Conservation (phyloP, 345 rosid genomes). For the Psidium guajava region DNA sequence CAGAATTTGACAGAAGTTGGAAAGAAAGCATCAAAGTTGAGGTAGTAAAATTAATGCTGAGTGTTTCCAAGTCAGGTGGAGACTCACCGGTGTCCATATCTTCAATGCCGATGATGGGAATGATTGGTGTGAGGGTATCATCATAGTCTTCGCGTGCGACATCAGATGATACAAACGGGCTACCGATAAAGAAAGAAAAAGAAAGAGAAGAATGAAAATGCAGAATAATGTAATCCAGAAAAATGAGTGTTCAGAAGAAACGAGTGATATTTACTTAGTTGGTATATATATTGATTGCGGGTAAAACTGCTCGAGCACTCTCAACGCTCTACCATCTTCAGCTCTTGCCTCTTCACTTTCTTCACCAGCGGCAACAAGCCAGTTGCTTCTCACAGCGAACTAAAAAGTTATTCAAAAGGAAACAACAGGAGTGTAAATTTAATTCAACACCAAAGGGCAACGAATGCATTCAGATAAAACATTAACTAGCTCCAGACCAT, state of each 20-base stretch:
- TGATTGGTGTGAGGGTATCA: conserved; percentile 34
- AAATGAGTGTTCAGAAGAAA: neutral
- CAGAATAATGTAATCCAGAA: neutral
- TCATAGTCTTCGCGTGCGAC: conserved; percentile 25
- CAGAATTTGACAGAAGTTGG: conserved; percentile 1
- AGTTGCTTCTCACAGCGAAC: conserved; percentile 21
- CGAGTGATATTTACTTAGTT: conserved; percentile 12
- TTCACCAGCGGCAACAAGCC: conserved; percentile 41
- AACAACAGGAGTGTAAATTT: neutral
- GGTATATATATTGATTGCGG: conserved; percentile 38
- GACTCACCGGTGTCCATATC: conserved; percentile 22
- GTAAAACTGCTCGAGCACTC: conserved; percentile 40
- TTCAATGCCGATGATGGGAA: conserved; percentile 50
- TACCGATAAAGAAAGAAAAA: neutral
- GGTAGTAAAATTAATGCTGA: neutral
- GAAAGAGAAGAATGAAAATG: neutral
- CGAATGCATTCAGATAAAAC: neutral
- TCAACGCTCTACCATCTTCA: conserved; percentile 32
- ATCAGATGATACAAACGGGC: conserved; percentile 33
- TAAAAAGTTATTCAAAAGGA: conserved; percentile 1
- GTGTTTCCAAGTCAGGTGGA: neutral
- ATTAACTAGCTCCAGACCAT: neutral
- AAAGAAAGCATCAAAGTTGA: neutral
- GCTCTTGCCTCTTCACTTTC: conserved; percentile 36
- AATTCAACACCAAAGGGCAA: neutral